phyloP scores from a whole-genome alignment of 1,139 yeast species.

The Magnusiomyces magnusii region DNA sequence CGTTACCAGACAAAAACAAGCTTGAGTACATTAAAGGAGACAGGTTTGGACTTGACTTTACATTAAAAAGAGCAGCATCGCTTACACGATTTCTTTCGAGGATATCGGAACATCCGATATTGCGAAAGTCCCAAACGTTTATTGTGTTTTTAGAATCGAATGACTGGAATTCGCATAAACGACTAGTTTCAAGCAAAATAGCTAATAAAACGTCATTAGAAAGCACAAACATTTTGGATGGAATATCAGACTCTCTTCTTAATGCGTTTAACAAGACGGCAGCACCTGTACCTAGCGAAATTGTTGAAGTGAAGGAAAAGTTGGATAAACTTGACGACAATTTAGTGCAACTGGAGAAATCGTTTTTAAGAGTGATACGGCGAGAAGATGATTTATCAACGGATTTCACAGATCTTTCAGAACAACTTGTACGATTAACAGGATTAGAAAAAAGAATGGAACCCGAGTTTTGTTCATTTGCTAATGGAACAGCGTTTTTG shows the following conservation, averaged over 20 bases:
- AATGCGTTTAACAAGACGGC: constrained; percentile 82
- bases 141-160: constrained; percentile 70
- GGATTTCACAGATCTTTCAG: constrained; percentile 66
- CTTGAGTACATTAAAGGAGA: constrained; percentile 95
- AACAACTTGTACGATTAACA: constrained; percentile 62
- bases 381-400: constrained; percentile 64
- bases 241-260: constrained; percentile 78
- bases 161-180: constrained; percentile 79
- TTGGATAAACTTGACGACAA: constrained; percentile 81
- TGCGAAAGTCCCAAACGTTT: constrained; percentile 63
- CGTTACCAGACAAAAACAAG: constrained; percentile 87
- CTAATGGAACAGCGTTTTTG: constrained; percentile 45
- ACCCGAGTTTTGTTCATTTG: constrained; percentile 47
- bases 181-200: constrained; percentile 34
- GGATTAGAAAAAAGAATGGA: constrained; percentile 43
- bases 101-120: constrained; percentile 61
- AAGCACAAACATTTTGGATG: constrained; percentile 43
- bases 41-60: constrained; percentile 72
- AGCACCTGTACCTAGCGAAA: constrained; percentile 63
- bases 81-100: constrained; percentile 68
- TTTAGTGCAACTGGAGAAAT: constrained; percentile 65
- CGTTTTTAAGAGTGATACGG: constrained; percentile 63
- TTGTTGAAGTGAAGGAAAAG: constrained; percentile 74
- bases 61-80: constrained; percentile 76
- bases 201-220: constrained; percentile 23